Evolutionary conservation across 345 rosid species (phyloP).

Genomic region (Salix caprea): DNA sequence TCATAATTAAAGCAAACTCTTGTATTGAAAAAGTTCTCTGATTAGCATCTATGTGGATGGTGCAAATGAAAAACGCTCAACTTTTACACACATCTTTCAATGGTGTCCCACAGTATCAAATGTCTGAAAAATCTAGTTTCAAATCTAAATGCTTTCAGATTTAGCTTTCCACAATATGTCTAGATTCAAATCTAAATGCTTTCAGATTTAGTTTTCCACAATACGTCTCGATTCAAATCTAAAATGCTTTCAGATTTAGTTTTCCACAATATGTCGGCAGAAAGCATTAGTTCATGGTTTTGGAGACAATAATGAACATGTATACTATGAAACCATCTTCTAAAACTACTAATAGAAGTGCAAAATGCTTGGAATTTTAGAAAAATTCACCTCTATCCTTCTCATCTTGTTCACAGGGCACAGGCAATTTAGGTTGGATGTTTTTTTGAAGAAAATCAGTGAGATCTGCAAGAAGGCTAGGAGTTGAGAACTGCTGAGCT

Average conservation of each 20-base stretch:
- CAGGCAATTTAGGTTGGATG: slow-evolving; percentile 14
- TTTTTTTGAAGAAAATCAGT: slow-evolving; percentile 10
- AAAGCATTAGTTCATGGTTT: neutral
- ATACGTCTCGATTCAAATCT: too few relatives aligned
- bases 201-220: too few relatives aligned
- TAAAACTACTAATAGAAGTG: neutral
- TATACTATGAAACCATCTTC: neutral
- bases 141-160: neutral
- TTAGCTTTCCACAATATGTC: neutral
- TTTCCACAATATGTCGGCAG: neutral
- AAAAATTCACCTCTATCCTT: slow-evolving; percentile 20
- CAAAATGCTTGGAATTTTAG: neutral
- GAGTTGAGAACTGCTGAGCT: slow-evolving; percentile 1
- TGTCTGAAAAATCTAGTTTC: neutral
- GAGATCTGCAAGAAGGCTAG: slow-evolving; percentile 9
- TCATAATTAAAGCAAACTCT: neutral
- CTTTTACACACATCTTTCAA: neutral
- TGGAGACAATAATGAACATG: neutral
- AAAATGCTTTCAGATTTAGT: too few relatives aligned
- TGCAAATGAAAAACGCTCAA: neutral
- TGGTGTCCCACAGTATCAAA: neutral
- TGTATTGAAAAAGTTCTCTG: neutral
- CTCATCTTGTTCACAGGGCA: neutral
- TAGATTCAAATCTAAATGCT: too few relatives aligned
- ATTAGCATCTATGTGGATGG: neutral